Conservation (phyloP, 2,329 filamentous ascomycete species). For the Fusarium tuaranense region DNA sequence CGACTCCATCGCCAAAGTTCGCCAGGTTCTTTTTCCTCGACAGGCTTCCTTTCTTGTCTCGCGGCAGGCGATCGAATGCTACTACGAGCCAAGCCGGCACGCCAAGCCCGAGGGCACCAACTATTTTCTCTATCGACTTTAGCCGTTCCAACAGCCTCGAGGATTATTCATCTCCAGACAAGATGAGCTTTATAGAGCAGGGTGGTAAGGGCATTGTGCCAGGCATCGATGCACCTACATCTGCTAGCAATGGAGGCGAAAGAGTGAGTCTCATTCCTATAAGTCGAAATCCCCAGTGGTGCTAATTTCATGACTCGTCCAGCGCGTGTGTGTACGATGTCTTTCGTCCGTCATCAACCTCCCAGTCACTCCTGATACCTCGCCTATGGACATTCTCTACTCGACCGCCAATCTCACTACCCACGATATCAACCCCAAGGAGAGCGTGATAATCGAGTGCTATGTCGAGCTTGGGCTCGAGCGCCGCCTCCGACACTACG, state of each 20-base stretch:
- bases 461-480: constrained; percentile 83
- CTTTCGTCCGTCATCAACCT: constrained; percentile 76
- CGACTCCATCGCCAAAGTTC: constrained; percentile 47
- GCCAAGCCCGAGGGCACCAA: constrained; percentile 49
- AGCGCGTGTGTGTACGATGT: constrained; percentile 80
- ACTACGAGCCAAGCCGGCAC: constrained; percentile 47
- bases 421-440: constrained; percentile 71
- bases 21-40: constrained; percentile 58
- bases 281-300: not conserved
- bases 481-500: constrained; percentile 85
- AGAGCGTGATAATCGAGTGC: constrained; percentile 80
- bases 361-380: constrained; percentile 81
- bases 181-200: constrained; percentile 56
- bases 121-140: constrained; percentile 51
- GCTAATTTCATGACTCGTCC: constrained; percentile 26
- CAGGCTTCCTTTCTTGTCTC: constrained; percentile 60
- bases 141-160: constrained; percentile 51
- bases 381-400: constrained; percentile 77
- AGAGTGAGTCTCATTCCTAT: constrained; percentile 64
- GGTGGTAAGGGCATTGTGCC: constrained; percentile 61
- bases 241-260: constrained; percentile 83
- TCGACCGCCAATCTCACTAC: constrained; percentile 73
- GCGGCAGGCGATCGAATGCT: constrained; percentile 54
- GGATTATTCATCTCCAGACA: constrained; percentile 40
- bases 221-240: constrained; percentile 79